Base-by-base conservation (phyloP, 768 basidiomycete genomes). In the Sistotremastrum niveocremeum region DNA sequence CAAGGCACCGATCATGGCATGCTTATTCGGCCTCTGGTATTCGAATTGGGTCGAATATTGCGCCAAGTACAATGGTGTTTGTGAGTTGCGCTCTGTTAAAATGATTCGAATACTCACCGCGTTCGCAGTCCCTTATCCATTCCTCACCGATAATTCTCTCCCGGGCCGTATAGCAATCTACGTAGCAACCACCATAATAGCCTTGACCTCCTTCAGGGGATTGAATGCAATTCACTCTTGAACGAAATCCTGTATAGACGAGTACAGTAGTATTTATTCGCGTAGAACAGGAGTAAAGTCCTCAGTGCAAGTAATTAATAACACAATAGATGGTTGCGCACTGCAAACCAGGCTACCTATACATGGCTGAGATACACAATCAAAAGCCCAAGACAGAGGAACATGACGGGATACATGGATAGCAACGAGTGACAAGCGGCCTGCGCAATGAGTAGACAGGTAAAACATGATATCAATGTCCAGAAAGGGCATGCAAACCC, bases 121-220 rank as follows among this genome's bases (percentile, higher is more conserved):
- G 8, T 42, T 43, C 4, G n/a, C 46, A 84, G 83, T 87, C 64
- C 84, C 86, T 30, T 89, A 90, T 61, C 87, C 87, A 0, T 89
- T 90, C 65, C 65, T 90, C 48, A 84, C 77, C 0, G 52, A 78
- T 11, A 79, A 71, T 55, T 63, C 74, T 0, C 62, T 78, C 12
- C 51, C 55, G 6, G 61, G 67, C 32, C 72, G 85, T 9, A 50
- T 79, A 8, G 61, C 57, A 5, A 84, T 88, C 35, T 90, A 89
- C 61, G 55, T 57, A 34, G 68, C 61, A 5, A 69, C 74, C 1
- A 68, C 72, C 1, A 44, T 63, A 1, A 60, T 83, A 28, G 79
- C 79, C 2, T 64, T 75, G 35, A 37, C 65, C 7, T 73, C 73
- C 4, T 81, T 88, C 56, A 66, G 68, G 57, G 47, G 60, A 2